Conservation (phyloP, 495 filamentous ascomycete species). For the Lophium mytilinum region DNA sequence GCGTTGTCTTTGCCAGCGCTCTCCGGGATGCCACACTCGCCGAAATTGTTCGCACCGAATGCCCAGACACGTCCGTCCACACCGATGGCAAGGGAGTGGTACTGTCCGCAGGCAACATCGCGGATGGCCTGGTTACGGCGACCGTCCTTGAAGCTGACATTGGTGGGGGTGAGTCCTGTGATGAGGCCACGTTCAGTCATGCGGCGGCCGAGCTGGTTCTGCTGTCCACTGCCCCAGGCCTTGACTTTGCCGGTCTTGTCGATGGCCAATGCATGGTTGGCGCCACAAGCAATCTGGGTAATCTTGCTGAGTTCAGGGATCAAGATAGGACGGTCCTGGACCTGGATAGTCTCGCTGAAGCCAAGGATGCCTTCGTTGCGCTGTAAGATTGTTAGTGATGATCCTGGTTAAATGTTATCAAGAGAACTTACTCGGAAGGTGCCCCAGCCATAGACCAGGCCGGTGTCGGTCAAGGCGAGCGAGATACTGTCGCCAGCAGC, state of each 20-base stretch:
- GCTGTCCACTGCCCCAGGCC: slow-evolving; percentile 67
- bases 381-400: slow-evolving; percentile 31
- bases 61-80: slow-evolving; percentile 61
- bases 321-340: slow-evolving; percentile 39
- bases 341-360: slow-evolving; percentile 41
- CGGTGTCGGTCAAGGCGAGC: slow-evolving; percentile 56
- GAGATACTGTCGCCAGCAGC: slow-evolving; percentile 55
- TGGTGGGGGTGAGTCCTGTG: slow-evolving; percentile 57
- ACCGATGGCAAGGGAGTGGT: slow-evolving; percentile 72
- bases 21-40: slow-evolving; percentile 63
- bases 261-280: slow-evolving; percentile 65
- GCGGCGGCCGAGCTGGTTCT: slow-evolving; percentile 66
- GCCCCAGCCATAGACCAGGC: slow-evolving; percentile 64
- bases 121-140: slow-evolving; percentile 47
- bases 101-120: slow-evolving; percentile 53
- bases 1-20: slow-evolving; percentile 60
- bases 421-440: slow-evolving; percentile 51
- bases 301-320: slow-evolving; percentile 55
- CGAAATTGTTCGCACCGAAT: slow-evolving; percentile 87
- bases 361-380: slow-evolving; percentile 63
- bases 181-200: slow-evolving; percentile 52
- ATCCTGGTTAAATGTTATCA: neutral
- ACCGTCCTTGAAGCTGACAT: slow-evolving; percentile 48
- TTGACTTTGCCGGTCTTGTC: slow-evolving; percentile 57
- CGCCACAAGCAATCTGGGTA: slow-evolving; percentile 50